These are phyloP conservation scores for Leccinum pachyderme DNA, from an alignment of 1,284 basidiomycete species.

Conservation along the genomic window DNA sequence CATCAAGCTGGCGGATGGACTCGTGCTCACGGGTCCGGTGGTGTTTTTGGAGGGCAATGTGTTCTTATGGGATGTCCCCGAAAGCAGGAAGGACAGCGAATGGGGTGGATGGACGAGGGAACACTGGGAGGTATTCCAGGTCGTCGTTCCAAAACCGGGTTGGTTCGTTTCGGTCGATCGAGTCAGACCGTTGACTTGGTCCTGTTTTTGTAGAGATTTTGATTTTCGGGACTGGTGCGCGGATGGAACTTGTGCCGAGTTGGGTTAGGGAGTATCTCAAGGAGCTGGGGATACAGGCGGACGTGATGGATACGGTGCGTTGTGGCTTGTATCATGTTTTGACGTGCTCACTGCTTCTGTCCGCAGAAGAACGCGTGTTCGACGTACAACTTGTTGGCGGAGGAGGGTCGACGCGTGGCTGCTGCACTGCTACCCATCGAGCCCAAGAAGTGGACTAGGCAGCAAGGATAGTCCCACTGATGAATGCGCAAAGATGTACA, in stretches of 20 bases:
- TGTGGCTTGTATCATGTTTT: neutral
- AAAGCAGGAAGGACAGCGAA: neutral
- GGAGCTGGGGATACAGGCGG: conserved; percentile 83
- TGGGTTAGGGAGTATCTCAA: conserved; percentile 69
- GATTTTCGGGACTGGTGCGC: conserved; percentile 83
- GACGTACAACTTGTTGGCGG: conserved; percentile 89
- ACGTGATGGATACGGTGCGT: conserved; percentile 92
- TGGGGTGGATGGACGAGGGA: conserved; percentile 72
- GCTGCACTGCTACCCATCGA: conserved; percentile 76
- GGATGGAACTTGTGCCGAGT: conserved; percentile 70
- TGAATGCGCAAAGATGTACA: conserved; percentile 15
- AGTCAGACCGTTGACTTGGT: neutral
- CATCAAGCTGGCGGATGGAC: conserved; percentile 70
- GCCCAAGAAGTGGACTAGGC: conserved; percentile 20
- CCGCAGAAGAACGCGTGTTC: conserved; percentile 75
- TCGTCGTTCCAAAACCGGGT: conserved; percentile 82
- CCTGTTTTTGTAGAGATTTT: conserved; percentile 68
- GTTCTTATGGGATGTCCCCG: conserved; percentile 87
- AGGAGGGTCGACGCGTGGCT: conserved; percentile 90
- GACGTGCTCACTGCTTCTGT: neutral
- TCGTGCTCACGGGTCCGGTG: conserved; percentile 74
- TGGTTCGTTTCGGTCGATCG: conserved; percentile 36
- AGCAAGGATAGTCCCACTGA: conserved; percentile 2
- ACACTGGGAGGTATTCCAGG: conserved; percentile 79
- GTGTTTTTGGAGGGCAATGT: conserved; percentile 86